phyloP scores from a whole-genome alignment of 305 asterid genomes.

The Solanum hybrid region DNA sequence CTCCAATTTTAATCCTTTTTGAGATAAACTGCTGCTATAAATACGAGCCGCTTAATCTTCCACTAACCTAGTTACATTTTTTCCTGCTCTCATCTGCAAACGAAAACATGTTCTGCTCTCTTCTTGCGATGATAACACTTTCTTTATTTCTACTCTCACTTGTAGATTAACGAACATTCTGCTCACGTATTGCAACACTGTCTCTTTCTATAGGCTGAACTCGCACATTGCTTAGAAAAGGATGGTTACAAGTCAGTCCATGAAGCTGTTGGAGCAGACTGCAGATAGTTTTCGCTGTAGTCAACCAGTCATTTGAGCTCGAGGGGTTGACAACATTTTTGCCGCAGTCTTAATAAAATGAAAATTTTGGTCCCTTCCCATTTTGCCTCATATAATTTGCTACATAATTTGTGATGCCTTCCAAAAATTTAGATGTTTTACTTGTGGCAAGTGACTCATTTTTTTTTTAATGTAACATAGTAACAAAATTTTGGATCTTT shows the following conservation, averaged over 20 bases:
- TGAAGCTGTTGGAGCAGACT: constrained; percentile 86
- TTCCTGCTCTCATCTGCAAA: background rate
- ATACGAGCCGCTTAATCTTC: background rate
- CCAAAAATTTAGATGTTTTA: background rate
- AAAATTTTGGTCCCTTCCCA: background rate
- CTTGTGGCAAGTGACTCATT: constrained; percentile 1
- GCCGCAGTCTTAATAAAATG: background rate
- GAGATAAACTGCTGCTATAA: background rate
- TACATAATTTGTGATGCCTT: background rate
- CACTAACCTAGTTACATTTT: background rate
- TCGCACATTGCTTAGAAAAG: constrained; percentile 69
- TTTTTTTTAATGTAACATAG: background rate
- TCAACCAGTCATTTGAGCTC: background rate
- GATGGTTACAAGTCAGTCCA: constrained; percentile 76
- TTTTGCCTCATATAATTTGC: background rate
- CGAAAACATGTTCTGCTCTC: background rate
- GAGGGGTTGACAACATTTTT: constrained; percentile 4
- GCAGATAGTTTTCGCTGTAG: constrained; percentile 36
- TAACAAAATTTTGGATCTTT: constrained; percentile 1
- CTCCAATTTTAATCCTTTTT: background rate
- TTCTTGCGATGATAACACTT: background rate
- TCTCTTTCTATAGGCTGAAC: constrained; percentile 47
- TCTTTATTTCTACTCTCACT: background rate
- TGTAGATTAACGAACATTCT: background rate
- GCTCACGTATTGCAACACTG: background rate